Percentiles rank a stretch among this genome's conserved stretches.
Conservation (phyloP, 2,329 filamentous ascomycete species). For the Botrytis fabae region DNA sequence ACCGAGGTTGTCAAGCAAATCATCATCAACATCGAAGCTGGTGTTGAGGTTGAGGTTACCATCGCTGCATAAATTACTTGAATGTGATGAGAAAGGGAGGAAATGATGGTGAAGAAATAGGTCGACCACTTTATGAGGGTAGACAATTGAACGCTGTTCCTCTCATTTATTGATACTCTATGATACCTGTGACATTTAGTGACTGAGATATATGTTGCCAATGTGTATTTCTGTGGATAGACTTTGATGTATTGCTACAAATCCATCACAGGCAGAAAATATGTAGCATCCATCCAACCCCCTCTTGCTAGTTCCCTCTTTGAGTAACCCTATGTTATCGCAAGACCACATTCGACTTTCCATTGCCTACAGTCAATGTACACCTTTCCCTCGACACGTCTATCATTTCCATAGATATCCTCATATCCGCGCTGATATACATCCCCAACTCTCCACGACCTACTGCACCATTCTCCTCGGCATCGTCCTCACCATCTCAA, state of each 20-base stretch:
- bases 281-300: not conserved
- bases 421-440: not conserved
- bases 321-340: not conserved
- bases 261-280: not conserved
- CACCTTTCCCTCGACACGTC: not conserved
- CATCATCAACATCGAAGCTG: conserved; percentile 94
- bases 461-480: not conserved
- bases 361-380: not conserved
- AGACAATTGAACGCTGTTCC: conserved; percentile 23
- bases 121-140: conserved; percentile 11
- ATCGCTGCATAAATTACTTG: conserved; percentile 69
- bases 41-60: conserved; percentile 91
- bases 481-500: not conserved
- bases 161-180: not conserved
- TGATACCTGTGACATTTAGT: not conserved
- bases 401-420: not conserved
- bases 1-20: conserved; percentile 98
- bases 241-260: not conserved
- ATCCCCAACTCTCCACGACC: not conserved
- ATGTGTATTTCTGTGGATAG: not conserved
- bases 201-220: not conserved
- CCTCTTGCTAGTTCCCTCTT: not conserved
- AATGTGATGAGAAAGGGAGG: conserved; percentile 19
- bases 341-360: not conserved
- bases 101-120: conserved; percentile 20